Evolutionary conservation across 192 early-diverging fungal genomes (phyloP).

Genomic region (Podila horticola): DNA sequence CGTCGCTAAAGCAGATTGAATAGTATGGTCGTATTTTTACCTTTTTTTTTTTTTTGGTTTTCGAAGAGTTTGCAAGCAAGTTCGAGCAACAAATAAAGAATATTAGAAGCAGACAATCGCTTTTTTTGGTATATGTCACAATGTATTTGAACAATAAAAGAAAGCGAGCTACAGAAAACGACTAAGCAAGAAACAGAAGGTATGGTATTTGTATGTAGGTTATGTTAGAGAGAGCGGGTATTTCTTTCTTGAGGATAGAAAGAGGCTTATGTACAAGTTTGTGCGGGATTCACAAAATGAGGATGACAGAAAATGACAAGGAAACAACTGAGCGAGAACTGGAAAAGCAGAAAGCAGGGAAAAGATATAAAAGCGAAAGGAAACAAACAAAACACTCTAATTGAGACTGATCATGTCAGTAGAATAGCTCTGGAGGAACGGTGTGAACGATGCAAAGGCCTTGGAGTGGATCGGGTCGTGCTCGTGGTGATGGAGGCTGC

Average conservation of each 20-base stretch:
- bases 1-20: slow-evolving; percentile 9
- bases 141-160: neutral
- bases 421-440: slow-evolving; percentile 51
- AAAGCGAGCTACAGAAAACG: neutral
- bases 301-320: neutral
- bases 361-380: slow-evolving; percentile 1
- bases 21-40: neutral
- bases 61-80: neutral
- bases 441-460: slow-evolving; percentile 48
- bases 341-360: neutral
- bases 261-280: neutral
- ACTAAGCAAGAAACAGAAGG: neutral
- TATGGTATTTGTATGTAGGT: neutral
- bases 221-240: neutral
- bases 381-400: neutral
- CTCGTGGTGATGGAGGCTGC: neutral
- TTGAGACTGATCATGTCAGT: slow-evolving; percentile 25
- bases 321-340: neutral
- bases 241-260: slow-evolving; percentile 1
- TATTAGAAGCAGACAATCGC: neutral
- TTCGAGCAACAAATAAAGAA: slow-evolving; percentile 1
- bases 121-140: neutral
- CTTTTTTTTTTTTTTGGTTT: slow-evolving; percentile 5
- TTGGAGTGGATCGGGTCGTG: slow-evolving; percentile 46
- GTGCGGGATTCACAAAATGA: neutral